Evolutionary conservation across 2,329 filamentous ascomycete genomes (phyloP), one percentile per base, ranked within the genome.

Genomic region (Zasmidium citrigriseum): DNA sequence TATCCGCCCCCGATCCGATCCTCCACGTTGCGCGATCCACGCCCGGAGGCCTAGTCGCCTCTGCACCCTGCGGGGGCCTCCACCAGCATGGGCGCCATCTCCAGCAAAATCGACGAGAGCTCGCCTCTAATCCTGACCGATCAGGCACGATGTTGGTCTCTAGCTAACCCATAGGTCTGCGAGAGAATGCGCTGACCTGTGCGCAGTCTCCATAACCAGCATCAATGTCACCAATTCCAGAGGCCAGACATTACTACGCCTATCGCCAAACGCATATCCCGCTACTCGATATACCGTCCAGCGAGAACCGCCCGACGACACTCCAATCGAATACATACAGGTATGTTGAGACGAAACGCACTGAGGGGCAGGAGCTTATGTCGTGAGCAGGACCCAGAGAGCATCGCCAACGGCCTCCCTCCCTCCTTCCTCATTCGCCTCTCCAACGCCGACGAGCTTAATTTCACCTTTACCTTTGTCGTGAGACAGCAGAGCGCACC

Each of bases 401-500:
- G 74, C 53, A 62, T 68, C 14, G 60, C 70, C 27, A 63, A 61
- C 62, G 71, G 72, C 51, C 69, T 69, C 20, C 71, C 79, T 24
- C 90, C 92, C 9, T 83, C 82, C 59, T 96, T 98, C 74, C 84
- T 99, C 52, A 81, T 98, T 58, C 95, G 96, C 72, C 80, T 99
- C 52, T 85, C 82, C 67, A 95, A 93, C 77, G 92, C 96, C 67
- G 95, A 98, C 67, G 95, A 99, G 66, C 86, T 99, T 55, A 86
- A 86, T 65, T 96, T 99, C 77, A 91, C 88, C 68, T 99, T 98
- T 74, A 95, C 90, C 41, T 97, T 98, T 73, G 83, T 95, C 64
- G 82, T 96, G 64, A 78, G 84, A 63, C 84, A 68, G 76, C 77
- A 38, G 66, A 73, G 48, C 68, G 76, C 55, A 77, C 75, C 57